These are phyloP conservation scores for Quaeritorhiza haematococci DNA, from an alignment of 371 early-diverging fungal genomes.

Conservation along the genomic window DNA sequence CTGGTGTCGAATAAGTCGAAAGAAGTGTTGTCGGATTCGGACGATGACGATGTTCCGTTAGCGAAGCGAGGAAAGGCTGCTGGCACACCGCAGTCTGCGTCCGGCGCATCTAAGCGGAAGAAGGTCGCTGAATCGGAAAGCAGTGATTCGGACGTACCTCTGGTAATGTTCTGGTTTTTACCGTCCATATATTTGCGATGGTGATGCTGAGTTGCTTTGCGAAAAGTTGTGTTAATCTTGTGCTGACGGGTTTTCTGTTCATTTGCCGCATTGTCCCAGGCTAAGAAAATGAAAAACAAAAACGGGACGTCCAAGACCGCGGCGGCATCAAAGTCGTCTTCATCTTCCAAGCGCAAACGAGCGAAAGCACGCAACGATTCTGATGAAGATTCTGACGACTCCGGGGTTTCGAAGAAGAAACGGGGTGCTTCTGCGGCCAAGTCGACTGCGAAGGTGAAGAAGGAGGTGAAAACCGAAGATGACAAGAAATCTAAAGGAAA, in stretches of 20 bases:
- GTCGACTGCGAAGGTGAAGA: slow-evolving; percentile 13
- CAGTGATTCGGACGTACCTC: slow-evolving; percentile 2
- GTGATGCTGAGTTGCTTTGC: neutral
- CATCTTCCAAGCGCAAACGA: too few species aligned
- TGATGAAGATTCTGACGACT: neutral
- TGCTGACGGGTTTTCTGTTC: neutral
- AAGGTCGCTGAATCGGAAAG: neutral
- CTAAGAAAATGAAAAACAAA: neutral
- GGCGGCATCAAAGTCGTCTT: neutral
- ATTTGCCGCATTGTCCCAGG: too few species aligned
- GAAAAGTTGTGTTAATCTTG: neutral
- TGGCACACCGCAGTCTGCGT: neutral
- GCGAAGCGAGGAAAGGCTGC: neutral
- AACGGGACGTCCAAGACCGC: neutral
- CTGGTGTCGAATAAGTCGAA: slow-evolving; percentile 9
- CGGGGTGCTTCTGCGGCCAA: too few species aligned
- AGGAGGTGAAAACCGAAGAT: slow-evolving; percentile 28
- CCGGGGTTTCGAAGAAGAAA: neutral
- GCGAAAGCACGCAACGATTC: neutral
- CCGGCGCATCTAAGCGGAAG: neutral
- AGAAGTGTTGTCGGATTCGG: neutral
- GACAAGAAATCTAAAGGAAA: slow-evolving; percentile 11
- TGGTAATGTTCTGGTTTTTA: neutral
- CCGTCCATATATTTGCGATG: neutral
- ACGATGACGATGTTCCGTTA: slow-evolving; percentile 11